Conservation (phyloP, 1,139 yeast species). For the Trichomonascaceae sp. region DNA sequence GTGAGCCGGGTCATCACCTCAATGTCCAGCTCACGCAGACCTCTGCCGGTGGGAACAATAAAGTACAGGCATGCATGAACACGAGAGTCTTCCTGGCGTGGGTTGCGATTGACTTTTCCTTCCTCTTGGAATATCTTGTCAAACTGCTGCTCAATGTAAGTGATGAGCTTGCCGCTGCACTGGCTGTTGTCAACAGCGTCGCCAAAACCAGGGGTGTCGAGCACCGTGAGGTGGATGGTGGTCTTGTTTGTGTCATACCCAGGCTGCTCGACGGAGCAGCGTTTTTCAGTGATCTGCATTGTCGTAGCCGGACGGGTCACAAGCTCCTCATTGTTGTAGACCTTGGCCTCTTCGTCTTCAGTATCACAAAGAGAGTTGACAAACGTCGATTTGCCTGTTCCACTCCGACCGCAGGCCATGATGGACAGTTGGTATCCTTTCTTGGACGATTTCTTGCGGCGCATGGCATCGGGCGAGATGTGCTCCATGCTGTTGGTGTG, state of each 20-base stretch:
- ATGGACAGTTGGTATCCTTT: slow-evolving; percentile 75
- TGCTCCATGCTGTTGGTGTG: no score
- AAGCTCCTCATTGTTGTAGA: slow-evolving; percentile 27
- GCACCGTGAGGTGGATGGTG: slow-evolving; percentile 40
- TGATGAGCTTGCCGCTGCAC: slow-evolving; percentile 55
- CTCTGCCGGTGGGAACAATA: slow-evolving; percentile 65
- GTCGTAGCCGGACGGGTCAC: slow-evolving; percentile 10
- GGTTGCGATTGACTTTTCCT: slow-evolving; percentile 76
- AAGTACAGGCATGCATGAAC: slow-evolving; percentile 65
- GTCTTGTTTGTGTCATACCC: slow-evolving; percentile 42
- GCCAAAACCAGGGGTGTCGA: slow-evolving; percentile 77
- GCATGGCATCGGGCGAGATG: slow-evolving; percentile 26
- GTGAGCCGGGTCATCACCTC: slow-evolving; percentile 68
- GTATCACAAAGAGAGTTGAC: slow-evolving; percentile 79
- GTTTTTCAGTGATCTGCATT: slow-evolving; percentile 11
- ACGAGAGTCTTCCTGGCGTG: slow-evolving; percentile 57
- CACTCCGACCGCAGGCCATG: slow-evolving; percentile 65
- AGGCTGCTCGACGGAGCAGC: neutral
- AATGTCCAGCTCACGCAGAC: slow-evolving; percentile 54
- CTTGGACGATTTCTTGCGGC: slow-evolving; percentile 65
- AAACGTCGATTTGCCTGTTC: slow-evolving; percentile 76
- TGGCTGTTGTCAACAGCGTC: slow-evolving; percentile 46
- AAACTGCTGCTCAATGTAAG: slow-evolving; percentile 74
- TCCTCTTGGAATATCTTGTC: slow-evolving; percentile 89
- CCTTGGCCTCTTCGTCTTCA: slow-evolving; percentile 34